Evolutionary conservation across 148 eudicot species (phyloP).

Genomic region (Cornus florida): DNA sequence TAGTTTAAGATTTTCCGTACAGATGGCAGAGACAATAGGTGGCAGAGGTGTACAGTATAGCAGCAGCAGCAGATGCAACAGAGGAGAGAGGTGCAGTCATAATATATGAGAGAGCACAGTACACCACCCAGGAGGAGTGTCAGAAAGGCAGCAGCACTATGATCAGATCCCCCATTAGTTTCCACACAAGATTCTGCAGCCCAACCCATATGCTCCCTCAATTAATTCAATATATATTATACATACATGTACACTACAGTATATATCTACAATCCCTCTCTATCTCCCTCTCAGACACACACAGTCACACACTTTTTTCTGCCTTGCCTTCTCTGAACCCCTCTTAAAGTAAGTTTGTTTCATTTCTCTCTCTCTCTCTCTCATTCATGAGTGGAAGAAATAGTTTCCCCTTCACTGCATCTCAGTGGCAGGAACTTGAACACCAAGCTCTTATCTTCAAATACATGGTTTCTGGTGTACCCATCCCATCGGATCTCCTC

Average conservation of each 20-base stretch:
- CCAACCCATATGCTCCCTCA: constrained; percentile 48
- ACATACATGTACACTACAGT: not conserved
- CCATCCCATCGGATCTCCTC: constrained; percentile 94
- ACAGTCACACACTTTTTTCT: too few species aligned
- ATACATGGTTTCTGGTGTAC: constrained; percentile 86
- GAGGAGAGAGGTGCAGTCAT: constrained; percentile 41
- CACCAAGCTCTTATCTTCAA: constrained; percentile 89
- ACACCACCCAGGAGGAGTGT: constrained; percentile 16
- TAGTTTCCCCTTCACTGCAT: constrained; percentile 78
- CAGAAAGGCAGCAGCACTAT: constrained; percentile 23
- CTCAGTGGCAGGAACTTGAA: constrained; percentile 95
- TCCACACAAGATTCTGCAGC: constrained; percentile 79
- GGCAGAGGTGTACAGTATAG: constrained; percentile 35
- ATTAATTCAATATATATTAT: constrained; percentile 9
- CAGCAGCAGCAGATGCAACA: constrained; percentile 40
- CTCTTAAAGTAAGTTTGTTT: not conserved
- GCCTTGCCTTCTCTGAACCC: not conserved
- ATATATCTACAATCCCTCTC: constrained; percentile 27
- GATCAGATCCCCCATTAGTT: constrained; percentile 66
- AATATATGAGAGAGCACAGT: constrained; percentile 17
- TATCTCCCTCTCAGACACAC: not conserved
- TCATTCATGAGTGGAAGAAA: constrained; percentile 22
- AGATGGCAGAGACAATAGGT: constrained; percentile 78
- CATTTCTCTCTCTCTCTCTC: not conserved
- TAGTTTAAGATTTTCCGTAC: constrained; percentile 68